These are phyloP conservation scores for Fusarium praegraminearum DNA, from an alignment of 2,329 filamentous ascomycete species.

Conservation along the genomic window DNA sequence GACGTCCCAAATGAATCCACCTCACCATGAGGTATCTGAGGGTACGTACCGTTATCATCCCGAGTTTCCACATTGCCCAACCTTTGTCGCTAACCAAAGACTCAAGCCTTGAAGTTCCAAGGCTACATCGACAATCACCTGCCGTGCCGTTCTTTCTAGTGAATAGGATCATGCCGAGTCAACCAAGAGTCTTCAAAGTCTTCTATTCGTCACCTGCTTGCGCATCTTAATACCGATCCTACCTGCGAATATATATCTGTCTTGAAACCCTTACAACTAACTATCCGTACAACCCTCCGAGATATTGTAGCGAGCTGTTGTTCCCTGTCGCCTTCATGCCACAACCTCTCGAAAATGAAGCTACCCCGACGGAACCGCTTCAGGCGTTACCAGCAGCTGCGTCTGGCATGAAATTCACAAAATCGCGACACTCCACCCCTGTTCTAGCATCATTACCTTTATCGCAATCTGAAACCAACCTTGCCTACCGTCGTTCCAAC, in stretches of 20 bases:
- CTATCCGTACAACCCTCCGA: slow-evolving; percentile 22
- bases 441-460: slow-evolving; percentile 60
- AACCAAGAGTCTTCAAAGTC: slow-evolving; percentile 35
- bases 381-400: slow-evolving; percentile 76
- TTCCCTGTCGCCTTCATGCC: slow-evolving; percentile 69
- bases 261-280: slow-evolving; percentile 12
- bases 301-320: slow-evolving; percentile 24
- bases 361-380: slow-evolving; percentile 72
- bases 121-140: slow-evolving; percentile 21
- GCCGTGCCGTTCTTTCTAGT: slow-evolving; percentile 13
- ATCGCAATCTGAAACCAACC: slow-evolving; percentile 64
- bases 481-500: slow-evolving; percentile 67
- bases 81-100: slow-evolving; percentile 31
- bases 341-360: slow-evolving; percentile 72
- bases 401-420: slow-evolving; percentile 69
- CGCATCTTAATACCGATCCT: slow-evolving; percentile 43
- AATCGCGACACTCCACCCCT: slow-evolving; percentile 69
- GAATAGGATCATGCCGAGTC: slow-evolving; percentile 50
- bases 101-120: slow-evolving; percentile 23
- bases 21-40: slow-evolving; percentile 31
- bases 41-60: slow-evolving; percentile 46
- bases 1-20: slow-evolving; percentile 1
- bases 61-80: slow-evolving; percentile 46
- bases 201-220: slow-evolving; percentile 40
- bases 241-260: slow-evolving; percentile 2